These are phyloP conservation scores for Annulohypoxylon maeteangense DNA, from an alignment of 495 filamentous ascomycete species.

Conservation along the genomic window DNA sequence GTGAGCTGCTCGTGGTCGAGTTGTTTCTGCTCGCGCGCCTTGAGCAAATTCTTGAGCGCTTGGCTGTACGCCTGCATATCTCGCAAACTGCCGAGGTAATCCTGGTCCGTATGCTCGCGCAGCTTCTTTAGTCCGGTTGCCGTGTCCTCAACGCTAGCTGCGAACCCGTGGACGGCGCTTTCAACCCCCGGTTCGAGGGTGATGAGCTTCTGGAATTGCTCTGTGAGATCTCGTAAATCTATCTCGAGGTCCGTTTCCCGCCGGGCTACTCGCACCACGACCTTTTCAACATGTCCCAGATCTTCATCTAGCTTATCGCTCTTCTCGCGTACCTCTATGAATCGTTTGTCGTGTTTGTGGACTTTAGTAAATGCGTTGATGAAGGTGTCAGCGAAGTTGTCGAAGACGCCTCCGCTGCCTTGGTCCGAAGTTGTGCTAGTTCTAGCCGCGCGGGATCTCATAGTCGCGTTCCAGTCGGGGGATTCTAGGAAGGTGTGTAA, in stretches of 20 bases:
- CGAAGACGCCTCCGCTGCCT: constrained; percentile 75
- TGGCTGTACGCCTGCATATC: constrained; percentile 94
- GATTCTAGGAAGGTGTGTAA: constrained; percentile 91
- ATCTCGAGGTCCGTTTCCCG: constrained; percentile 88
- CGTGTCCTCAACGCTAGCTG: constrained; percentile 84
- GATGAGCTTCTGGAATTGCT: constrained; percentile 92
- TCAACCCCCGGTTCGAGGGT: constrained; percentile 90
- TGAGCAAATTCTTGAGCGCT: constrained; percentile 85
- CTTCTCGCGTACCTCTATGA: constrained; percentile 92
- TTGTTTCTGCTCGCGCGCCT: constrained; percentile 96
- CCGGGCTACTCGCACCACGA: constrained; percentile 86
- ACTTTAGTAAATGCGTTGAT: constrained; percentile 97
- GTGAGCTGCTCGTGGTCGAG: constrained; percentile 96
- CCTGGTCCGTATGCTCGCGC: constrained; percentile 93
- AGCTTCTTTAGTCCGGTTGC: constrained; percentile 76
- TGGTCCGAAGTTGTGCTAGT: constrained; percentile 61
- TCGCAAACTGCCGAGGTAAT: constrained; percentile 88
- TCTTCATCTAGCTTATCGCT: constrained; percentile 96
- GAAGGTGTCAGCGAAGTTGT: constrained; percentile 94
- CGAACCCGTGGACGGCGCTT: constrained; percentile 81
- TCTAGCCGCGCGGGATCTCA: constrained; percentile 78
- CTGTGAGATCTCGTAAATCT: constrained; percentile 88
- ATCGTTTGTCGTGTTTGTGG: constrained; percentile 92
- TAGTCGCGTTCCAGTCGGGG: constrained; percentile 94
- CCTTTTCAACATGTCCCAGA: constrained; percentile 90